Evolutionary conservation across 2,329 filamentous ascomycete genomes (phyloP), one percentile per base, ranked within the genome.

Genomic region (Arthrobotrys musiformis): DNA sequence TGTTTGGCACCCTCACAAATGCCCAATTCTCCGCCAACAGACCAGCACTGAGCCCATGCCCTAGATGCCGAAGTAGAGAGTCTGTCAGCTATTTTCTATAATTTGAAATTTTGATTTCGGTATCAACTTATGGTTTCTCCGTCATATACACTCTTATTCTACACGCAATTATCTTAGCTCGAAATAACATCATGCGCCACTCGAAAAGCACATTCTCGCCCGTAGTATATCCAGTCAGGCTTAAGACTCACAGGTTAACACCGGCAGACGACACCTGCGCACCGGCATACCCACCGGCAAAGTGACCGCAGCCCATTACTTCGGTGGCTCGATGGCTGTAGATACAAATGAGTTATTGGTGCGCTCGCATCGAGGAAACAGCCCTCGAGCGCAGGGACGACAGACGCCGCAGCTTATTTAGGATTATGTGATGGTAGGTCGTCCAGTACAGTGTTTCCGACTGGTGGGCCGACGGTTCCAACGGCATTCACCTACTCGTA

Each of bases 21-120:
- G 90, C 85, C 82, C 69, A 90, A 44, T 89, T 86, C 0, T 90
- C 91, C 1, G 87, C 89, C 84, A 94, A 96, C 64, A 92, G 92
- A 0, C 93, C 93, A 62, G n/a, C n/a, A 97, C 92, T 0, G 93
- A 93, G 0, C 93, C 93, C 0, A 90, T 92, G n/a, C 93, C 93
- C 78, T 69, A 62, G 17, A 70, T 42, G 3, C 70, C 64, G 19
- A 68, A 62, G 62, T 68, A 48, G n/a, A n/a, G 4, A 44, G 2
- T 6, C n/a, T 7, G 15, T 44, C 22, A 44, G 42, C 17, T 22
- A 9, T 44, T 22, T 44, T 7, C 6, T 4, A 22, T 1, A 4
- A 7, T 9, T 22, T 44, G 19, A 44, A 7, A 1, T 44, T 22
- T 2, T 6, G n/a, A 89, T 35, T 92, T 93, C 67, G 54, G 24